A percentile compares a stretch with the other conserved stretches of the same genome.
Conservation (phyloP, 2,329 filamentous ascomycete species). For the Penicillium sumatraense region DNA sequence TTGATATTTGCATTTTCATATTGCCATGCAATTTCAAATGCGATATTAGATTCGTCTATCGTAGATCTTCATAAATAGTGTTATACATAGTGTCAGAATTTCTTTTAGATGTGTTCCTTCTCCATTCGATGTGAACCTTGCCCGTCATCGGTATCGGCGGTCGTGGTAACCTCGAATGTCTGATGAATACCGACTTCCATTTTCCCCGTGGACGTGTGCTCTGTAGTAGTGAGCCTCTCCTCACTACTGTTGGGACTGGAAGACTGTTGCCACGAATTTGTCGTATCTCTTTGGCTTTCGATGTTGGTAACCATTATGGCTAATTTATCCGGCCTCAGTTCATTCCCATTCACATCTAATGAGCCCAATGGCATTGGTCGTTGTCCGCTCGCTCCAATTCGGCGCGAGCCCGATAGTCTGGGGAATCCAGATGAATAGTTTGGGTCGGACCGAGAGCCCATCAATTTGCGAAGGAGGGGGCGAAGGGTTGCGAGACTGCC, state of each 20-base stretch:
- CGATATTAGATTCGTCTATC: not conserved
- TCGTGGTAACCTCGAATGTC: slow-evolving; percentile 36
- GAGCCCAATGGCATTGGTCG: slow-evolving; percentile 31
- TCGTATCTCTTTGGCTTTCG: slow-evolving; percentile 25
- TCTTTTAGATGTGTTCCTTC: slow-evolving; percentile 25
- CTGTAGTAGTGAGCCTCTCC: slow-evolving; percentile 28
- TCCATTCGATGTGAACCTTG: slow-evolving; percentile 13
- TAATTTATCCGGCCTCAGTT: slow-evolving; percentile 35
- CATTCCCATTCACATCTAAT: slow-evolving; percentile 21
- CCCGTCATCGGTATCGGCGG: slow-evolving; percentile 14
- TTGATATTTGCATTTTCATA: not conserved
- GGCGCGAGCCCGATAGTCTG: slow-evolving; percentile 21
- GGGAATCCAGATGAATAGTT: slow-evolving; percentile 28
- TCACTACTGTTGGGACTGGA: slow-evolving; percentile 32
- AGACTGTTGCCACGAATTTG: slow-evolving; percentile 22
- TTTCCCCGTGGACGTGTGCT: slow-evolving; percentile 19
- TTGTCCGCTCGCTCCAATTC: slow-evolving; percentile 20
- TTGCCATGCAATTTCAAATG: too few species aligned
- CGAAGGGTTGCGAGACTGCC: slow-evolving; percentile 54
- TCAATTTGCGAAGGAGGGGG: slow-evolving; percentile 48
- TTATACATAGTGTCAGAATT: not conserved
- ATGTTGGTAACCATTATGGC: slow-evolving; percentile 36
- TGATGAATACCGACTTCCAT: slow-evolving; percentile 34
- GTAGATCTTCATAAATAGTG: not conserved
- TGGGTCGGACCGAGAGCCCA: slow-evolving; percentile 24